phyloP scores from a whole-genome alignment of 306 rosid species.

The Neltuma alba region DNA sequence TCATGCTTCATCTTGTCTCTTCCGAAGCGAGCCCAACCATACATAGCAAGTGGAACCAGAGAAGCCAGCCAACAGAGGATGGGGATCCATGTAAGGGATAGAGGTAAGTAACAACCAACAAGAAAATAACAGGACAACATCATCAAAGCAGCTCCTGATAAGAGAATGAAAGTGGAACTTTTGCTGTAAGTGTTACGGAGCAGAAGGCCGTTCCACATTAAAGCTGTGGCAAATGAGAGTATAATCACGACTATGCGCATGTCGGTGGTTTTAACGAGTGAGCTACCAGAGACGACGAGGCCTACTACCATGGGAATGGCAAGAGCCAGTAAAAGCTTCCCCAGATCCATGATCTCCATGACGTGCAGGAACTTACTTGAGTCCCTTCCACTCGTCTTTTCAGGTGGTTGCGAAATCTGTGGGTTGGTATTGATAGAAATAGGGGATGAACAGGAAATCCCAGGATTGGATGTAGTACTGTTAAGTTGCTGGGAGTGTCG shows the following conservation, averaged over 20 bases:
- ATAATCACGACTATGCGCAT: neutral
- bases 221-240: neutral
- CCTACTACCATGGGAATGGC: neutral
- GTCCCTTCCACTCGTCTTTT: neutral
- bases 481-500: too few relatives aligned
- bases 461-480: too few relatives aligned
- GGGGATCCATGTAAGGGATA: constrained; percentile 3
- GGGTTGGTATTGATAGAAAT: too few relatives aligned
- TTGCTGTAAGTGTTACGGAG: neutral
- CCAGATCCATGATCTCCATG: neutral
- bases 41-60: neutral
- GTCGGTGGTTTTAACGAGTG: neutral
- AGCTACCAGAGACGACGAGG: neutral
- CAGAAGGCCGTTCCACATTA: constrained; percentile 7
- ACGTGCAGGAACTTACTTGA: neutral
- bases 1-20: neutral
- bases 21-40: neutral
- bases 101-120: constrained; percentile 1
- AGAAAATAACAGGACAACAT: constrained; percentile 3
- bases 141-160: neutral
- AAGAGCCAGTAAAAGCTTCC: neutral
- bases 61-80: neutral
- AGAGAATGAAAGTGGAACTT: neutral
- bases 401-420: too few relatives aligned
- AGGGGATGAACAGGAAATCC: too few relatives aligned